phyloP scores from a whole-genome alignment of 768 basidiomycete genomes.

The Sistotremastrum niveocremeum region DNA sequence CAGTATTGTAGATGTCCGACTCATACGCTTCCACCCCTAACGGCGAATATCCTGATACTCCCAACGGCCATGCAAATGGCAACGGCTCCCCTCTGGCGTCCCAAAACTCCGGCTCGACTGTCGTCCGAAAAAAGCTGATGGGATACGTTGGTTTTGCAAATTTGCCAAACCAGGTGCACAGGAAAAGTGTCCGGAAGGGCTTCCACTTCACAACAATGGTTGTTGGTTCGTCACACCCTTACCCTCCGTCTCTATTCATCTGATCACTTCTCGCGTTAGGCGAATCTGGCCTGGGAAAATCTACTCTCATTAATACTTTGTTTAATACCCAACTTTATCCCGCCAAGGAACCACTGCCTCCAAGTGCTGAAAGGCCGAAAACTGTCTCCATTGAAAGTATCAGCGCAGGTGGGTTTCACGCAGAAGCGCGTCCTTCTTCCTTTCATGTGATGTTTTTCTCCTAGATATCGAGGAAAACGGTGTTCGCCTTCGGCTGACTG shows the following conservation, averaged over 20 bases:
- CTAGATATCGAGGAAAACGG: slow-evolving; percentile 98
- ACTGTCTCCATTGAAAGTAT: slow-evolving; percentile 98
- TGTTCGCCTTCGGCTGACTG: slow-evolving; percentile 91
- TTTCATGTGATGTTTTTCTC: slow-evolving; percentile 6
- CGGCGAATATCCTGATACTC: slow-evolving; percentile 38
- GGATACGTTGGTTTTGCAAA: slow-evolving; percentile 96
- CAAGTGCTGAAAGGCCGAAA: slow-evolving; percentile 75
- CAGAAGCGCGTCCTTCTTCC: neutral
- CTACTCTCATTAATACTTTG: slow-evolving; percentile 95
- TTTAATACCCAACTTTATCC: slow-evolving; percentile 96
- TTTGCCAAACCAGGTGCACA: slow-evolving; percentile 97
- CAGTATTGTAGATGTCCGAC: slow-evolving; percentile 48
- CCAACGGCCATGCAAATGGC: slow-evolving; percentile 48
- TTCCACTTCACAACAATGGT: slow-evolving; percentile 99
- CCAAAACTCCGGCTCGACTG: slow-evolving; percentile 20
- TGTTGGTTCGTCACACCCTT: slow-evolving; percentile 59
- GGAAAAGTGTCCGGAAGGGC: slow-evolving; percentile 94
- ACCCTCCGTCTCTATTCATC: slow-evolving; percentile 10
- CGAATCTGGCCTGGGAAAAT: slow-evolving; percentile 98
- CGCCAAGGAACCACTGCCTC: slow-evolving; percentile 70
- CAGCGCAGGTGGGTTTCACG: slow-evolving; percentile 65
- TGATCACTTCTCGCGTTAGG: slow-evolving; percentile 33
- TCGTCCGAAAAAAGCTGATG: slow-evolving; percentile 82
- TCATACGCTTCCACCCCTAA: slow-evolving; percentile 58
- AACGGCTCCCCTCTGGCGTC: slow-evolving; percentile 44